Percentiles rank a stretch among this genome's conserved stretches.
phyloP scores from a whole-genome alignment of 768 basidiomycete genomes.

The Naganishia vaughanmartiniae region DNA sequence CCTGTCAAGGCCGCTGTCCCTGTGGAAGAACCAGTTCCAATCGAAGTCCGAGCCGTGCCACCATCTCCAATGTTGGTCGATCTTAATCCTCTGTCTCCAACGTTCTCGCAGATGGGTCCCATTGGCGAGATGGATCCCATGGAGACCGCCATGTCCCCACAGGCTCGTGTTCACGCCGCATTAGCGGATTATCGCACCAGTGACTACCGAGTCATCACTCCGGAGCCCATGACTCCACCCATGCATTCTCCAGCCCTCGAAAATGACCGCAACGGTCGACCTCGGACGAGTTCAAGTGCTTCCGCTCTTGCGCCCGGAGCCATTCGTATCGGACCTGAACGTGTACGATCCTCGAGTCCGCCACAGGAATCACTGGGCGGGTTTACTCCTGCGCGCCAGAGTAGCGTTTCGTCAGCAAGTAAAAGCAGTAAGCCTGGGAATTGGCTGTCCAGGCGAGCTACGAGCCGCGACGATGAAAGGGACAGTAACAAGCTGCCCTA shows the following conservation, averaged over 20 bases:
- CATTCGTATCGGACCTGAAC: constrained; percentile 7
- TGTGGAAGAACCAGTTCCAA: not conserved
- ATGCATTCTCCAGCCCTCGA: not conserved
- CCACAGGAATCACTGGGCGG: constrained; percentile 2
- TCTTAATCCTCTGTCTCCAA: constrained; percentile 20
- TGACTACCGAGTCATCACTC: not conserved
- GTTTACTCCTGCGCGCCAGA: constrained; percentile 2
- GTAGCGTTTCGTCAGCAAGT: not conserved
- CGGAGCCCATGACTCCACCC: constrained; percentile 8
- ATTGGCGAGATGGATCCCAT: constrained; percentile 27
- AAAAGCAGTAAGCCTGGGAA: constrained; percentile 27
- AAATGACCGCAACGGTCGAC: constrained; percentile 5
- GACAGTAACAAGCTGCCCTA: constrained; percentile 22
- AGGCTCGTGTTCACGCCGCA: constrained; percentile 25
- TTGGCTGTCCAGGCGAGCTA: constrained; percentile 31
- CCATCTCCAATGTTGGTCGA: not conserved
- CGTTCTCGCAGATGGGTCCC: constrained; percentile 14
- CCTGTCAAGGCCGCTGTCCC: constrained; percentile 3
- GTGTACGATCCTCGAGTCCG: constrained; percentile 1
- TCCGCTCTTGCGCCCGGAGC: constrained; percentile 24
- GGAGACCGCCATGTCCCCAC: constrained; percentile 13
- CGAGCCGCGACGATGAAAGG: constrained; percentile 30
- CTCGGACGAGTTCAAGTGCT: constrained; percentile 1
- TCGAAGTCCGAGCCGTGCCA: not conserved
- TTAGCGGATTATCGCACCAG: constrained; percentile 13